Conservation (phyloP, 345 rosid species). For the Carallia pectinifolia region DNA sequence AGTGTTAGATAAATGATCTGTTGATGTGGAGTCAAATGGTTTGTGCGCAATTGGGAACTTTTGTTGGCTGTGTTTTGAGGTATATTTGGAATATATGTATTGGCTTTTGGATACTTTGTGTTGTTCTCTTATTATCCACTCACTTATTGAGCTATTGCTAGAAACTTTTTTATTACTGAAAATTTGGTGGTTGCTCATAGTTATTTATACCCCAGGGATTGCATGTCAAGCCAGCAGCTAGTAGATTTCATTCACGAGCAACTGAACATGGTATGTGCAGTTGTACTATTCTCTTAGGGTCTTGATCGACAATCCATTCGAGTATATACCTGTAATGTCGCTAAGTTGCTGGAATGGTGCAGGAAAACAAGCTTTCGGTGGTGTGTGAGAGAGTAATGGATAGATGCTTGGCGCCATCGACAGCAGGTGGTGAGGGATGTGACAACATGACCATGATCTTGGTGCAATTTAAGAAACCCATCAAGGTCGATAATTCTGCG, state of each 20-base stretch:
- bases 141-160: neutral
- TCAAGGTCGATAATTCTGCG: conserved; percentile 22
- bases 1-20: too few relatives aligned
- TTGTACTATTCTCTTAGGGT: neutral
- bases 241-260: conserved; percentile 90
- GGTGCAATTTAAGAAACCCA: conserved; percentile 82
- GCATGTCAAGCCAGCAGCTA: conserved; percentile 94
- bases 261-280: conserved; percentile 49
- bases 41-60: neutral
- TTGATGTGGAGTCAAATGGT: too few relatives aligned
- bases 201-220: conserved; percentile 69
- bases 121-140: neutral
- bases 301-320: neutral
- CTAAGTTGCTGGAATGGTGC: conserved; percentile 21
- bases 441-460: conserved; percentile 99
- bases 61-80: neutral
- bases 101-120: neutral
- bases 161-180: neutral
- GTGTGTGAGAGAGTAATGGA: conserved; percentile 84
- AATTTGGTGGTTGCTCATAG: neutral
- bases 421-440: conserved; percentile 84
- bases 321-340: neutral
- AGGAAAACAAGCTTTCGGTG: conserved; percentile 89
- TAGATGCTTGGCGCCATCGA: conserved; percentile 83
- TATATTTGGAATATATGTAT: neutral